phyloP scores from a whole-genome alignment of 345 rosid species.

The Fremontodendron californicum region DNA sequence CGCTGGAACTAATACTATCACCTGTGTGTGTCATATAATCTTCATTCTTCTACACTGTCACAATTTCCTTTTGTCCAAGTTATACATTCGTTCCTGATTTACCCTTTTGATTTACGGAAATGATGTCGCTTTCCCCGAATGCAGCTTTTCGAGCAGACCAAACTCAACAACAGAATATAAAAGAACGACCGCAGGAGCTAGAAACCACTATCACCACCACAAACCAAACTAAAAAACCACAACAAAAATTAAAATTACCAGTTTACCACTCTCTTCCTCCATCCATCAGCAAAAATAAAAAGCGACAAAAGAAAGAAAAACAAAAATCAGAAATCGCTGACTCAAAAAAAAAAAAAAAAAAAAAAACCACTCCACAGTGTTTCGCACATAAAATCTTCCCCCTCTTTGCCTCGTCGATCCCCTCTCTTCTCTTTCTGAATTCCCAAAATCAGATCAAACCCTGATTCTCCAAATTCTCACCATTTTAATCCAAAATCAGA shows the following conservation, averaged over 20 bases:
- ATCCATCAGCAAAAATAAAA: neutral
- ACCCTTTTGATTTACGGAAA: neutral
- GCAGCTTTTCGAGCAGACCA: no score
- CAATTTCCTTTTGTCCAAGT: neutral
- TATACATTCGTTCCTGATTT: neutral
- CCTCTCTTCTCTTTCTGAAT: neutral
- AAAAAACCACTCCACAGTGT: neutral
- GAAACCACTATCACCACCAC: neutral
- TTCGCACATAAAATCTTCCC: neutral
- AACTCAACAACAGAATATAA: neutral
- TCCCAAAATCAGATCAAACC: conserved; percentile 26
- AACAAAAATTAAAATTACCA: no score
- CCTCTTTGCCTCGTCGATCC: neutral
- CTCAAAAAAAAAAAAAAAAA: neutral
- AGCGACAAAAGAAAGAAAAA: neutral
- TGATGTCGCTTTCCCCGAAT: no score
- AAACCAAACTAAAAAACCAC: no score
- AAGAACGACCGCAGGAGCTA: neutral
- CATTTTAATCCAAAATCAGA: conserved; percentile 3
- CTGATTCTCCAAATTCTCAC: conserved; percentile 9
- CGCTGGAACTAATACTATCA: no score
- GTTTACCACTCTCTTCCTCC: neutral
- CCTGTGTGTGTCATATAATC: no score
- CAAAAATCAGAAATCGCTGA: neutral
- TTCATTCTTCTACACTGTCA: neutral